Evolutionary conservation across 2,329 filamentous ascomycete species (phyloP).

Genomic region (Drechmeria coniospora): DNA sequence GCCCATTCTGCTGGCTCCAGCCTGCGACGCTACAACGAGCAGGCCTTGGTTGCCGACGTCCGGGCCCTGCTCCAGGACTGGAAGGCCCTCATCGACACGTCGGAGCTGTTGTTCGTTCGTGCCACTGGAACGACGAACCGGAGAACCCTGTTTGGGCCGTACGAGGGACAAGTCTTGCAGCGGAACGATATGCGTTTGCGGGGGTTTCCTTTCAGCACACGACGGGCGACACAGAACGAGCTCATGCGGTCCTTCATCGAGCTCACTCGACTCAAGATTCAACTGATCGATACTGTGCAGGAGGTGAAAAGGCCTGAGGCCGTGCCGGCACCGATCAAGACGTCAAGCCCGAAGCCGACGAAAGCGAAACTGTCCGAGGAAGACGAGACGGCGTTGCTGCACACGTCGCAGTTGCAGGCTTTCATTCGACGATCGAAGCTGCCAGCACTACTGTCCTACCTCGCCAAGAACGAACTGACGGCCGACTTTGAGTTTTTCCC

Average conservation of each 20-base stretch:
- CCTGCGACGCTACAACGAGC: slow-evolving; percentile 85
- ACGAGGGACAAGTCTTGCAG: slow-evolving; percentile 72
- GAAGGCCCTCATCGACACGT: slow-evolving; percentile 70
- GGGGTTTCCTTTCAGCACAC: slow-evolving; percentile 85
- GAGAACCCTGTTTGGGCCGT: slow-evolving; percentile 75
- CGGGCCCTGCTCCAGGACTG: slow-evolving; percentile 67
- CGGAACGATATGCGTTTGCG: slow-evolving; percentile 67
- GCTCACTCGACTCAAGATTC: slow-evolving; percentile 77
- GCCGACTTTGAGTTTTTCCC: slow-evolving; percentile 66
- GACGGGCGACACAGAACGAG: slow-evolving; percentile 82
- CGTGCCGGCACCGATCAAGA: slow-evolving; percentile 16
- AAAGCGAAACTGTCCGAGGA: slow-evolving; percentile 61
- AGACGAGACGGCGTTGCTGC: slow-evolving; percentile 66
- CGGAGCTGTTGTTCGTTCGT: slow-evolving; percentile 75
- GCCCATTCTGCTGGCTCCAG: slow-evolving; percentile 89
- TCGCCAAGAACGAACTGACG: slow-evolving; percentile 58
- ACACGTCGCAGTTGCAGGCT: slow-evolving; percentile 79
- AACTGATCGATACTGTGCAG: slow-evolving; percentile 55
- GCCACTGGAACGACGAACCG: slow-evolving; percentile 80
- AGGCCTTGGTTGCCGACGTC: slow-evolving; percentile 77
- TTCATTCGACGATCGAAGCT: slow-evolving; percentile 81
- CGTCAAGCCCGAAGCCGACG: slow-evolving; percentile 30
- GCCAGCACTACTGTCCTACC: slow-evolving; percentile 70
- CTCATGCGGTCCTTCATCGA: slow-evolving; percentile 91
- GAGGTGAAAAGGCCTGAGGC: slow-evolving; percentile 29